A percentile compares a stretch with the other conserved stretches of the same genome.
Conservation (phyloP, 2,329 filamentous ascomycete species). For the Elsinoe perseae region DNA sequence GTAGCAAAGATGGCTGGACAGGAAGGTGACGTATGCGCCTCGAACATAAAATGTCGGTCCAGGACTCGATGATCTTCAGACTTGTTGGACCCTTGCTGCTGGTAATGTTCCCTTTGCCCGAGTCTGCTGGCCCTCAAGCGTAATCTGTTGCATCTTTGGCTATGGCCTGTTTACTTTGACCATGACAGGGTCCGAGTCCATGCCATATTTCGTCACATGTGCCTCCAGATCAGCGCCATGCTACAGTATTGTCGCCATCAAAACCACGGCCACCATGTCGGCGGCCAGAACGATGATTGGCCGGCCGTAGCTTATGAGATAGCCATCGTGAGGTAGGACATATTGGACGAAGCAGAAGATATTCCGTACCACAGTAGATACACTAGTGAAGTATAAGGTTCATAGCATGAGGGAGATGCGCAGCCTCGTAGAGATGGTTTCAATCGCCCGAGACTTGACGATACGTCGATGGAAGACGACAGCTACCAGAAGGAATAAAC, state of each 20-base stretch:
- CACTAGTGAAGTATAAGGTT: conserved; percentile 33
- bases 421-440: background rate
- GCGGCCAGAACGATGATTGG: conserved; percentile 41
- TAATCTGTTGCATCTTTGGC: too few species aligned
- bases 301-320: conserved; percentile 34
- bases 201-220: background rate
- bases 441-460: background rate
- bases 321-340: conserved; percentile 36
- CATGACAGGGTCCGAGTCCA: background rate
- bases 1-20: too few species aligned
- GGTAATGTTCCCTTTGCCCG: too few species aligned
- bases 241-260: background rate
- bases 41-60: too few species aligned
- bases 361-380: conserved; percentile 39
- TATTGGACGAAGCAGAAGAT: conserved; percentile 44
- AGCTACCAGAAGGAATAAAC: conserved; percentile 45
- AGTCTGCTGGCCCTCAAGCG: too few species aligned
- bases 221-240: background rate
- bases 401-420: conserved; percentile 19
- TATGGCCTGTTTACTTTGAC: too few species aligned
- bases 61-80: too few species aligned
- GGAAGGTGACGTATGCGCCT: too few species aligned
- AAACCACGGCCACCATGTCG: conserved; percentile 28
- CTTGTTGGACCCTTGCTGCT: too few species aligned
- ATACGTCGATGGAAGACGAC: conserved; percentile 44